Evolutionary conservation across 1,139 yeast genomes (phyloP), one percentile per base, ranked within the genome.

Genomic region (Magnusiomyces ingens): DNA sequence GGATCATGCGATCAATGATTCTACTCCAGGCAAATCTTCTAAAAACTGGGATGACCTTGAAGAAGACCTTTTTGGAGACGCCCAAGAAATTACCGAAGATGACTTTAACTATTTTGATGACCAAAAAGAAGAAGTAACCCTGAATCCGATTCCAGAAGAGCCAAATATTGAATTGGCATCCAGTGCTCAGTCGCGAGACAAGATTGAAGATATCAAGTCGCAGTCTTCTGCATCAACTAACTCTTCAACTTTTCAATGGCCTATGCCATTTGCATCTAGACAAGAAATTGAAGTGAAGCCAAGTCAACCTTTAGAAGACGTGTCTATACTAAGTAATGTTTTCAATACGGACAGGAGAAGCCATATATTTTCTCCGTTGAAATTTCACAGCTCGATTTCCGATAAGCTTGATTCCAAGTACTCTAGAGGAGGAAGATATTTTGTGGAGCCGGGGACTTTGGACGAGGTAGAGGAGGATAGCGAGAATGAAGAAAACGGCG

Each of bases 381-480:
- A 78, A 45, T 89, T 89, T 69, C 86, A 87, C 61, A 94, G 95
- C 0, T 78, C 83, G 38, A 87, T 88, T 51, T 82, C 82, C 57
- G 79, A 81, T 51, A 82, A 80, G 57, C 83, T 89, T 29, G 96
- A 89, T 65, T 82, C 86, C 54, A 89, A 89, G 63, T 89, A 89
- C 62, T 85, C 87, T 6, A 79, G 79, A 61, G 96, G 96, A 5
- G 96, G 96, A 2, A 85, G 88, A 62, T 89, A 85, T 63, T 87
- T 82, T 64, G 87, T 83, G 22, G 62, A 59, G n/a, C 64, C 64
- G 0, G 64, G 60, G 13, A 63, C 60, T 4, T 62, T 60, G 13
- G 60, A 57, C 11, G 66, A 55, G 3, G 62, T 58, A 10, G 58
- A 50, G 1, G 58, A 53, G 19, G 52, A 49, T 21, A 44, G 43